These are phyloP conservation scores for Phyllosticta citrichinensis DNA, from an alignment of 2,329 filamentous ascomycete genomes.

Conservation along the genomic window DNA sequence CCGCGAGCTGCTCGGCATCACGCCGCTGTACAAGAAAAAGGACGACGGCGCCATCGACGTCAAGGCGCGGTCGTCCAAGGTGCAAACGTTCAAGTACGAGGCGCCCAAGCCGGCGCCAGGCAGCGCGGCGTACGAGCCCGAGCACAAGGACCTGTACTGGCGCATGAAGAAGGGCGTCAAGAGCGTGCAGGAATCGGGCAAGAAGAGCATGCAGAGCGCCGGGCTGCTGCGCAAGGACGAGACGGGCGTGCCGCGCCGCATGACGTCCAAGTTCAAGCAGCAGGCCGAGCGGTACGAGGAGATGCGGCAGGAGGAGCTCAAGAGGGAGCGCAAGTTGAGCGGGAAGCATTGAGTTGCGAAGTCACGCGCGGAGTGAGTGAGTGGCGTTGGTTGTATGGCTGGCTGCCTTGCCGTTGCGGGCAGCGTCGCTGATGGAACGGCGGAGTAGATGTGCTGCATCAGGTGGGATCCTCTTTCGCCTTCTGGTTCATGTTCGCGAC, in stretches of 20 bases:
- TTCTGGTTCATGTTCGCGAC: too few relatives aligned
- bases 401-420: too few relatives aligned
- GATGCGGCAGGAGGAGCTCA: background rate
- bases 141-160: background rate
- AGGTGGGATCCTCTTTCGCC: too few relatives aligned
- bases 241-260: background rate
- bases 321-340: background rate
- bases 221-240: background rate
- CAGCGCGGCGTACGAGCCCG: background rate
- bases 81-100: slow-evolving; percentile 5
- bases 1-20: slow-evolving; percentile 28
- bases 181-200: slow-evolving; percentile 4
- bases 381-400: too few relatives aligned
- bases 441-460: too few relatives aligned
- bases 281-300: slow-evolving; percentile 10
- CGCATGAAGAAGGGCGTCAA: background rate
- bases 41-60: background rate
- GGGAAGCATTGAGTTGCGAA: background rate
- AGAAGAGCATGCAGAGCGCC: slow-evolving; percentile 4
- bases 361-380: background rate
- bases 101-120: slow-evolving; percentile 1
- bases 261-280: slow-evolving; percentile 3
- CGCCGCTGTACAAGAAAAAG: slow-evolving; percentile 18
- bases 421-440: too few relatives aligned
- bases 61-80: background rate